phyloP scores from a whole-genome alignment of 805 yeast species.

The Metschnikowia colocasiae region DNA sequence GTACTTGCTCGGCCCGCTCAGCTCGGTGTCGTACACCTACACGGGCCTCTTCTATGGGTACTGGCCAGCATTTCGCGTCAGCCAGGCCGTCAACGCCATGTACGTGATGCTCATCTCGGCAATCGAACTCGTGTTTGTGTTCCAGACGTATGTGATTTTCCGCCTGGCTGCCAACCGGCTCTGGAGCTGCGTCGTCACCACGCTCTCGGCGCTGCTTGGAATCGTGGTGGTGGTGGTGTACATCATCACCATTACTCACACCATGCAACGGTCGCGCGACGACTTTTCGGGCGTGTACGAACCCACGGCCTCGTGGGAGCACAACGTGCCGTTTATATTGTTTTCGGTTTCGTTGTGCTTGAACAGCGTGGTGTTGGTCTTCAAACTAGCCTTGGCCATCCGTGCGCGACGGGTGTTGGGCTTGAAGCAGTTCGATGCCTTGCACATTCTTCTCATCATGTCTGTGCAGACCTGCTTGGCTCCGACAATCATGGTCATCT shows the following conservation, averaged over 20 bases:
- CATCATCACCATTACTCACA: constrained; percentile 47
- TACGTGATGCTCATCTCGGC: constrained; percentile 56
- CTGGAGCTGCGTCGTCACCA: constrained; percentile 39
- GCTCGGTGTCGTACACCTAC: constrained; percentile 43
- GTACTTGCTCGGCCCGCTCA: constrained; percentile 51
- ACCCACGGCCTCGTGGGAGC: constrained; percentile 36
- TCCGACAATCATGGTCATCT: constrained; percentile 67
- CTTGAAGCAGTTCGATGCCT: constrained; percentile 72
- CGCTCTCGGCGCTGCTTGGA: constrained; percentile 42
- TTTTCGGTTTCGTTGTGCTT: constrained; percentile 67
- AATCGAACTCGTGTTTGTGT: constrained; percentile 63
- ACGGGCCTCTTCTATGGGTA: constrained; percentile 29
- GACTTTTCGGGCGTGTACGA: constrained; percentile 1
- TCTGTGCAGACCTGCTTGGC: constrained; percentile 74
- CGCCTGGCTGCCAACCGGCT: constrained; percentile 48
- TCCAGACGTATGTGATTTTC: constrained; percentile 72
- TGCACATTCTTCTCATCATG: constrained; percentile 80
- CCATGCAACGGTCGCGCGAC: constrained; percentile 25
- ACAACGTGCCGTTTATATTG: constrained; percentile 54
- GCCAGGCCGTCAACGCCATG: constrained; percentile 61
- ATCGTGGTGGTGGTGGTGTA: constrained; percentile 57
- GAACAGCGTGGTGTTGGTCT: constrained; percentile 55
- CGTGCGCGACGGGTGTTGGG: constrained; percentile 74
- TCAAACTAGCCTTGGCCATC: constrained; percentile 68
- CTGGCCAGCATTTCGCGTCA: constrained; percentile 38